Evolutionary conservation across 139 green algal species (phyloP).

Genomic region (Pseudopediastrum boryanum): DNA sequence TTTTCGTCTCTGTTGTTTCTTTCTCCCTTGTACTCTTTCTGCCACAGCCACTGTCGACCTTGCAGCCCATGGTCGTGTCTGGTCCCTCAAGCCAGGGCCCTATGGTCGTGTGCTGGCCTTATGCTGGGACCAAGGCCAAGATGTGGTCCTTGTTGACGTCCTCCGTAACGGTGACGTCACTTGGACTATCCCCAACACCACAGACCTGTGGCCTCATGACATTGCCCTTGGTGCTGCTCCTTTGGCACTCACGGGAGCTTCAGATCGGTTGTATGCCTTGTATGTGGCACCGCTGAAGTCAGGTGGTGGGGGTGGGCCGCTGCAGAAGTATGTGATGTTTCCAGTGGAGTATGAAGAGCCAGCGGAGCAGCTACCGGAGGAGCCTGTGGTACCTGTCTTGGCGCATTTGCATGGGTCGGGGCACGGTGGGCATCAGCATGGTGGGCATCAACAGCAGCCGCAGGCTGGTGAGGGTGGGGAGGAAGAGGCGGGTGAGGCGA

Average conservation of each 20-base stretch:
- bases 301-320: constrained; percentile 43
- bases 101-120: constrained; percentile 75
- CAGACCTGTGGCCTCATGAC: constrained; percentile 61
- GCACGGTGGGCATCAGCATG: neutral
- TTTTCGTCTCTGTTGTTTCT: neutral
- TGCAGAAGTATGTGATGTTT: constrained; percentile 66
- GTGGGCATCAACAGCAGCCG: constrained; percentile 10
- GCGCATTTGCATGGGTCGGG: constrained; percentile 12
- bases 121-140: constrained; percentile 52
- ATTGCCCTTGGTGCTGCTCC: constrained; percentile 66
- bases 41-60: constrained; percentile 40
- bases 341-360: constrained; percentile 31
- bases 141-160: constrained; percentile 35
- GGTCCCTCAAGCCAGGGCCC: constrained; percentile 63
- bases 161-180: neutral
- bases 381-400: constrained; percentile 15
- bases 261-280: constrained; percentile 69
- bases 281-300: constrained; percentile 62
- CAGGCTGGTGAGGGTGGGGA: neutral
- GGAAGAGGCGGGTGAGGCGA: neutral
- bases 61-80: constrained; percentile 54
- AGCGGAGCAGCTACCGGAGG: neutral
- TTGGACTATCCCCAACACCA: constrained; percentile 56
- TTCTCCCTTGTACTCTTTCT: neutral
- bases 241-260: constrained; percentile 47